Percentiles rank a stretch among this genome's conserved stretches.
These are phyloP conservation scores for Pilatotrama ljubarskyi DNA, from an alignment of 768 basidiomycete genomes.

Conservation along the genomic window DNA sequence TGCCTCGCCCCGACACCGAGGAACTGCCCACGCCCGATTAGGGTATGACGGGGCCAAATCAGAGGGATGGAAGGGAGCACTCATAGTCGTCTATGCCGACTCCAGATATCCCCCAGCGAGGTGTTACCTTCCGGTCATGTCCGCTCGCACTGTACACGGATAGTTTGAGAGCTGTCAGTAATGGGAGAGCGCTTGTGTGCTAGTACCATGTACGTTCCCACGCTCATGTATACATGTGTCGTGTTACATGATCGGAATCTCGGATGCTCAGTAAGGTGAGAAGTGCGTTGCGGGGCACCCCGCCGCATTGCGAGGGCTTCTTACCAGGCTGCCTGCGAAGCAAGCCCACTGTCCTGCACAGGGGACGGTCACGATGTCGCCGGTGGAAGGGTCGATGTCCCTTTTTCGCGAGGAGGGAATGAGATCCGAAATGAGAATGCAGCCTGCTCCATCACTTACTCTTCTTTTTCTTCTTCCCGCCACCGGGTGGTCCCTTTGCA, in stretches of 20 bases:
- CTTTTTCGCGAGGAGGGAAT: neutral
- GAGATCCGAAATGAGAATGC: neutral
- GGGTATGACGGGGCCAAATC: conserved; percentile 9
- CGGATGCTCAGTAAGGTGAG: neutral
- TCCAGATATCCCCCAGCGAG: neutral
- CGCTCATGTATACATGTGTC: neutral
- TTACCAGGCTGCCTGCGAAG: neutral
- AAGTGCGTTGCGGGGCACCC: neutral
- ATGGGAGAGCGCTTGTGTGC: neutral
- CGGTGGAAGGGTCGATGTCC: conserved; percentile 15
- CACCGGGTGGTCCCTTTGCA: conserved; percentile 49
- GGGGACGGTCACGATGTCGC: neutral
- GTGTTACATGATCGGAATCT: neutral
- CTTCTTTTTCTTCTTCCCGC: conserved; percentile 78
- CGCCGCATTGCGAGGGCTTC: neutral
- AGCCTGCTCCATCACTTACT: conserved; percentile 43
- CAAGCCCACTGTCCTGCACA: neutral
- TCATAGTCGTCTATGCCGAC: too few relatives aligned
- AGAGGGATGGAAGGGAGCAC: neutral
- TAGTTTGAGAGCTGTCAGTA: neutral
- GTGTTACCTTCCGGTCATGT: neutral
- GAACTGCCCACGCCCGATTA: conserved; percentile 9
- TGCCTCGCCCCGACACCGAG: conserved; percentile 8
- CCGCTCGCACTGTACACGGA: neutral
- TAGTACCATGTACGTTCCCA: neutral